Evolutionary conservation across 371 early-diverging fungal genomes (phyloP).

Genomic region (Modicella reniformis): DNA sequence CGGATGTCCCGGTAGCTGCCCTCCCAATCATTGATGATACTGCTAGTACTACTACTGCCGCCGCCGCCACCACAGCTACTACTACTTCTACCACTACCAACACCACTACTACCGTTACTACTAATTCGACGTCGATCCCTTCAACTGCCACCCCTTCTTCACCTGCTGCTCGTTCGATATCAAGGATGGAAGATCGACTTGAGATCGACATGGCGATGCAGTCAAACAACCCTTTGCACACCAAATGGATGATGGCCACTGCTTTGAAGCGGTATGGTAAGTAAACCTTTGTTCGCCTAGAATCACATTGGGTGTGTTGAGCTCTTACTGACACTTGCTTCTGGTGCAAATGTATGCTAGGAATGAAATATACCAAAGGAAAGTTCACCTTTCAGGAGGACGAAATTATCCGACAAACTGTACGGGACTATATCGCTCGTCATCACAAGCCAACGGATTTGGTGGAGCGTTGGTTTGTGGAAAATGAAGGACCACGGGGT

Average conservation of each 20-base stretch:
- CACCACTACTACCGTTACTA: background rate
- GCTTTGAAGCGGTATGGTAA: slow-evolving; percentile 45
- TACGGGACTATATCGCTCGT: slow-evolving; percentile 43
- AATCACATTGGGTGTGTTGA: background rate
- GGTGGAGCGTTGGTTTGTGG: slow-evolving; percentile 49
- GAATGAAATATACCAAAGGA: slow-evolving; percentile 42
- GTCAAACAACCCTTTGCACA: slow-evolving; percentile 46
- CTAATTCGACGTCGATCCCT: background rate
- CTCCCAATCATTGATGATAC: too few relatives aligned
- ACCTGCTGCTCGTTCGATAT: background rate
- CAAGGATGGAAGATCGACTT: slow-evolving; percentile 18
- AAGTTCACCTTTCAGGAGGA: slow-evolving; percentile 50
- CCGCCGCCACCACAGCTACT: too few relatives aligned
- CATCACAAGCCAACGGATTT: slow-evolving; percentile 48
- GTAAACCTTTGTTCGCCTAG: background rate
- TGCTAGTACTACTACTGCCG: too few relatives aligned
- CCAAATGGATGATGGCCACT: slow-evolving; percentile 48
- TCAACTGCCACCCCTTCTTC: background rate
- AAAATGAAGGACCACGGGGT: slow-evolving; percentile 51
- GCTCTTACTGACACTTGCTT: background rate
- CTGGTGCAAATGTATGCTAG: slow-evolving; percentile 2
- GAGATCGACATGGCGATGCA: slow-evolving; percentile 10
- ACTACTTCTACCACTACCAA: too few relatives aligned
- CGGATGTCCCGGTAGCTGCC: too few relatives aligned
- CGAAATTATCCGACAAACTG: slow-evolving; percentile 45